Percentiles rank a stretch among this genome's conserved stretches.
Evolutionary conservation across 441 rosid genomes (phyloP).

Genomic region (Viola pubescens): DNA sequence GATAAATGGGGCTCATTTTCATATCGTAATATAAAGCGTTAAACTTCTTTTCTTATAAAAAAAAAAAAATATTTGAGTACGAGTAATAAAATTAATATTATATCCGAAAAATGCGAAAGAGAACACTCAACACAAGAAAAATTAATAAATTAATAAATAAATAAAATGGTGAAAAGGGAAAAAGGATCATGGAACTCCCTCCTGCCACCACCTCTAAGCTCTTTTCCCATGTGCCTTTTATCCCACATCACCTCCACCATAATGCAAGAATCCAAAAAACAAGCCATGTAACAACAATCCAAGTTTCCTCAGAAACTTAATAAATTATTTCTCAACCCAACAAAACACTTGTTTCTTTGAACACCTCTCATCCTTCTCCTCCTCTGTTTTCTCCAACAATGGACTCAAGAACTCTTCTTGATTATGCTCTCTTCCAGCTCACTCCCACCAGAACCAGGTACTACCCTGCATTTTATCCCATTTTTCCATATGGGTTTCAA

Average conservation of each 20-base stretch:
- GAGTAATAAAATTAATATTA: no score
- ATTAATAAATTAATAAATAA: no score
- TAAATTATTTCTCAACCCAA: not conserved
- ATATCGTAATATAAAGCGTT: no score
- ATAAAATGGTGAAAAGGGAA: no score
- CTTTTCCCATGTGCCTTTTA: not conserved
- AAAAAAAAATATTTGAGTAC: no score
- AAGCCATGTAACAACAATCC: not conserved
- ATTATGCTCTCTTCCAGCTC: constrained; percentile 82
- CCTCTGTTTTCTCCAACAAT: constrained; percentile 20
- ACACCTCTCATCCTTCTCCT: not conserved
- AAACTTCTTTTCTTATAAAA: no score
- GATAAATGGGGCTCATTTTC: no score
- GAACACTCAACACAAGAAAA: no score
- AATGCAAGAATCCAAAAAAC: not conserved
- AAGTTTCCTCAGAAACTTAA: not conserved
- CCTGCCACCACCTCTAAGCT: not conserved
- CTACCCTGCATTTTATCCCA: no score
- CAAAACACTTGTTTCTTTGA: not conserved
- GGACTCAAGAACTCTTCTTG: constrained; percentile 81
- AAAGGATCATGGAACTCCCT: not conserved
- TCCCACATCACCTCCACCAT: not conserved
- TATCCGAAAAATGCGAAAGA: no score
- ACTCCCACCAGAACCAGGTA: constrained; percentile 98
- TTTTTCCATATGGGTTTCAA: no score